Evolutionary conservation across 1,284 basidiomycete species (phyloP), one percentile per base, ranked within the genome.

Genomic region (Malassezia furfur): DNA sequence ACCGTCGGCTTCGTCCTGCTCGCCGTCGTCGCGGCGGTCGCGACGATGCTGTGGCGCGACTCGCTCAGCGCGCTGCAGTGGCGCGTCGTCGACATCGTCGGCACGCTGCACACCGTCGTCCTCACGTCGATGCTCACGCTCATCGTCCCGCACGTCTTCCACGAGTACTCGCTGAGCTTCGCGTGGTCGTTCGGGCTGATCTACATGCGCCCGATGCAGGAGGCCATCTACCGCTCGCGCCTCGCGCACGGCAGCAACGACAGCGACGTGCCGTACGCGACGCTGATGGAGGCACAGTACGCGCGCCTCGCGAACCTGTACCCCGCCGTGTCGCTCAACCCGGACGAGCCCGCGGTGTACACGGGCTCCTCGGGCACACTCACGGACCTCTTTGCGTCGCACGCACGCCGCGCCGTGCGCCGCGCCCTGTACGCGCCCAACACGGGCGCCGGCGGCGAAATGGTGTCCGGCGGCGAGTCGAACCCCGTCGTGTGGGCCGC

Each of bases 161-260:
- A 83, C 55, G 80, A 84, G 17, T 94, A 85, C 67, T 80, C 85
- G 1, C 79, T 84, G 64, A 94, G 94, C 74, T 93, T 94, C 66
- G 82, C 84, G 1, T 96, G 91, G 91, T 81, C 87, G 0, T 76
- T 93, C 65, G 88, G 87, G 0, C 78, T 96, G n/a, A 83, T 96
- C 70, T 75, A 82, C 40, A 79, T 82, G 21, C 77, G 80, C 5
- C 74, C 80, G 11, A 79, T 96, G 48, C 88, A 96, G 73, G 70
- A 76, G 31, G 84, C 86, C 25, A 91, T 96, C 71, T 82, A 86
- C 68, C 79, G 78, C 57, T 86, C 93, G 82, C 84, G 91, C 19
- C 79, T 82, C 59, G 78, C 81, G 47, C 94, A 91, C 0, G 91
- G 90, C 10, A 89, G 88, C 2, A 78, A 80, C 46, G 78, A 89